Evolutionary conservation across 2,329 filamentous ascomycete species (phyloP), one percentile per base, ranked within the genome.

Genomic region (Chaetomiaceae sp.): DNA sequence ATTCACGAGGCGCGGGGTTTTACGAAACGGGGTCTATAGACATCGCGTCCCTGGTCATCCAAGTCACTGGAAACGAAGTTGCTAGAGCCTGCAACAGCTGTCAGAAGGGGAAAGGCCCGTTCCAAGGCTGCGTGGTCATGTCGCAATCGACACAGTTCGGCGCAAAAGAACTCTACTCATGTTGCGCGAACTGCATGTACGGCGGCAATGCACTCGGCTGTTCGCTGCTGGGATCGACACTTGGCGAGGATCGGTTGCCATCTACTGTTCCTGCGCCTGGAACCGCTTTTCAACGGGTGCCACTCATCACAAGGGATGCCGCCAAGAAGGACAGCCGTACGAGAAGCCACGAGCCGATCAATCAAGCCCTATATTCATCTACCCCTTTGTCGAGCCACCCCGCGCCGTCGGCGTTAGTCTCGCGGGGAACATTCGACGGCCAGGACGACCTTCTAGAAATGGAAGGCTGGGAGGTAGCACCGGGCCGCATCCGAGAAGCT

Each of bases 391-490:
- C 48, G 8, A 21, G 25, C 23, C 33, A 21, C 13, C 23, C 20
- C 11, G n/a, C 8, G 9, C 32, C 48, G 3, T 50, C 62, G 9
- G 47, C 60, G 0, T 25, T 66, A 8, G 42, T 64, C 14, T 56
- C 53, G 7, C 42, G 48, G 6, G 61, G 62, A 10, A 48, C 51
- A 1, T 47, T 59, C 10, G 55, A 51, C 38, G 32, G 13, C 16
- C 43, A 51, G 3, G 49, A 51, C 4, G 58, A 63, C 1, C 41
- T 58, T 2, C 59, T 69, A 7, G 66, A 69, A 47, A 69, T 70
- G 67, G 67, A 70, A 49, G 62, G 65, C 10, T 71, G 69, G 69
- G 68, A 71, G 46, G 30, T 70, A 1, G 68, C 66, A 1, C 69
- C 69, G 0, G 69, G 69, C 2, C 61, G 65, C 3, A 57, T 70